Evolutionary conservation across 257 asterid genomes (phyloP).

Genomic region (Eustoma russellianum): DNA sequence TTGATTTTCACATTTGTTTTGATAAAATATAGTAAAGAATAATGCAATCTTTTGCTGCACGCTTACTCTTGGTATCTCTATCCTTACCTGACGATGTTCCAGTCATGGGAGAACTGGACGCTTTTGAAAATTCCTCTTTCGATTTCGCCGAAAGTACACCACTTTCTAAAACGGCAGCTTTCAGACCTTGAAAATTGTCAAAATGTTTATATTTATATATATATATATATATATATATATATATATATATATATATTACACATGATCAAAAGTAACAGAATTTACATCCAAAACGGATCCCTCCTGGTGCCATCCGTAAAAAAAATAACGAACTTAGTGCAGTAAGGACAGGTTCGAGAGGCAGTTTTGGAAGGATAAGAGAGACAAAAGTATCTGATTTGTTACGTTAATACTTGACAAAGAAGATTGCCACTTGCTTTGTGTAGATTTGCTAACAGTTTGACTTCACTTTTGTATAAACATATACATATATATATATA

Average conservation of each 20-base stretch:
- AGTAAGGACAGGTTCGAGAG: too few relatives aligned
- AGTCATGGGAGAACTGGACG: not conserved
- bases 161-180: slow-evolving; percentile 5
- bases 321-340: too few relatives aligned
- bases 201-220: slow-evolving; percentile 21
- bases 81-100: not conserved
- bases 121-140: slow-evolving; percentile 8
- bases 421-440: too few relatives aligned
- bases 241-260: not conserved
- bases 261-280: too few relatives aligned
- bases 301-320: too few relatives aligned
- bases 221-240: not conserved
- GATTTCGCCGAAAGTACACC: slow-evolving; percentile 2
- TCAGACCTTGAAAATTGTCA: slow-evolving; percentile 38
- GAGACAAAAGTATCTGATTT: too few relatives aligned
- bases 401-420: too few relatives aligned
- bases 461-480: too few relatives aligned
- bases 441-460: too few relatives aligned
- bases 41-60: slow-evolving; percentile 1
- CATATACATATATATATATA: too few relatives aligned
- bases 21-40: not conserved
- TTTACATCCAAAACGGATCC: too few relatives aligned
- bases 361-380: too few relatives aligned
- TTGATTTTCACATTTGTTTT: slow-evolving; percentile 9
- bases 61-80: slow-evolving; percentile 1